Evolutionary conservation across 2,329 filamentous ascomycete genomes (phyloP), one percentile per base, ranked within the genome.

Genomic region (Aspergillus floridensis): DNA sequence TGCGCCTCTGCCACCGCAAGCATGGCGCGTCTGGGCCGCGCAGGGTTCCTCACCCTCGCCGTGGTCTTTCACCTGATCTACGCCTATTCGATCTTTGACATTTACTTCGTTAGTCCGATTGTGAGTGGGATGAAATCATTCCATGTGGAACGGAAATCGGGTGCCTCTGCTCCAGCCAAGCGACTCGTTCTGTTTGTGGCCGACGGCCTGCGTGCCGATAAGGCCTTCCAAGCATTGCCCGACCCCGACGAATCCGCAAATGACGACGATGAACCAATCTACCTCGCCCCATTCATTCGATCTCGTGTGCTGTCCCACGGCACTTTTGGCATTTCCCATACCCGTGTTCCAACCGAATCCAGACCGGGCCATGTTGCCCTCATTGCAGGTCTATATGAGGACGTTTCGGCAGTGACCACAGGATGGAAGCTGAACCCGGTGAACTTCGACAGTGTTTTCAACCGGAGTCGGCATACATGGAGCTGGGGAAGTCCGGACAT

Each of bases 401-500:
- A 99, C 80, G 95, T 99, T 1, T 98, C 95, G 35, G 90, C 95
- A 2, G 95, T 99, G 21, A 96, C 90, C 31, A 99, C 96, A 1
- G 95, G 95, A 16, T 99, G 95, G 95, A 98, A 99, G 78, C 80
- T 97, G 67, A 99, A 99, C 73, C 95, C 95, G 0, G 95, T 99
- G 71, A 90, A 98, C 72, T 99, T 99, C 71, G 95, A 99, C 79
- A 98, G 93, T 70, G 92, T 99, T 11, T 99, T 99, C 84, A 99
- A 99, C 74, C 87, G 91, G 63, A 98, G 93, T 72, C 84, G 89
- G 49, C 96, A 99, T 77, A 99, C 96, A 7, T 99, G 95, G 95
- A 96, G 93, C 75, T 99, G 95, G 95, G 95, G 95, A 2, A 97
- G 93, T 71, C 95, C 95, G 1, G 95, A 99, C 76, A 99, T 99